A percentile compares a stretch with the other conserved stretches of the same genome.
phyloP scores from a whole-genome alignment of 192 early-diverging fungal species.

The Mortierella claussenii region DNA sequence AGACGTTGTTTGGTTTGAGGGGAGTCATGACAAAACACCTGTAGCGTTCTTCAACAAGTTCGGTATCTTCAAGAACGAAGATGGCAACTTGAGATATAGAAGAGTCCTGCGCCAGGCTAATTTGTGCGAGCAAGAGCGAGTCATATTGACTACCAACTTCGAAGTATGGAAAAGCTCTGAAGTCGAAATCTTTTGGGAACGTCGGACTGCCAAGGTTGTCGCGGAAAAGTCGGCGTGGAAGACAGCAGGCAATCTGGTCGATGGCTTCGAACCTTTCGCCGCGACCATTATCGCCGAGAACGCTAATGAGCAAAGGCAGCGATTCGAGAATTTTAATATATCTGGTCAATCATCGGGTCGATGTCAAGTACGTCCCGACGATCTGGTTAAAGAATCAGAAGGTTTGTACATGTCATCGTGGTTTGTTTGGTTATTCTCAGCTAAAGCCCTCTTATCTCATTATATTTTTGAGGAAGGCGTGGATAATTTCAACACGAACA shows the following conservation, averaged over 20 bases:
- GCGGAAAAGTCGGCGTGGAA: constrained; percentile 13
- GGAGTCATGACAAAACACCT: constrained; percentile 12
- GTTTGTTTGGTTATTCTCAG: too few species aligned
- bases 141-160: constrained; percentile 6
- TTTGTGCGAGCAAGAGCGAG: constrained; percentile 8
- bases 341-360: constrained; percentile 2
- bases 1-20: constrained; percentile 19
- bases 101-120: constrained; percentile 5
- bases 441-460: too few species aligned
- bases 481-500: too few species aligned
- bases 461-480: too few species aligned
- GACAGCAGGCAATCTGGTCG: constrained; percentile 20
- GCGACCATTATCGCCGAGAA: constrained; percentile 18
- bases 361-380: too few species aligned
- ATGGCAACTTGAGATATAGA: constrained; percentile 14
- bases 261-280: constrained; percentile 11
- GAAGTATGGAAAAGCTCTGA: constrained; percentile 18
- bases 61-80: constrained; percentile 4
- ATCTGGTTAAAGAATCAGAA: too few species aligned
- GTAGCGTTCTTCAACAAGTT: constrained; percentile 16
- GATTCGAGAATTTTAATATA: background rate
- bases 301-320: constrained; percentile 13
- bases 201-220: constrained; percentile 4
- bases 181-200: constrained; percentile 6
- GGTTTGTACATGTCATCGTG: too few species aligned